Base-by-base conservation (phyloP, 2,329 filamentous ascomycete species). In the Xylaria hypoxylon region DNA sequence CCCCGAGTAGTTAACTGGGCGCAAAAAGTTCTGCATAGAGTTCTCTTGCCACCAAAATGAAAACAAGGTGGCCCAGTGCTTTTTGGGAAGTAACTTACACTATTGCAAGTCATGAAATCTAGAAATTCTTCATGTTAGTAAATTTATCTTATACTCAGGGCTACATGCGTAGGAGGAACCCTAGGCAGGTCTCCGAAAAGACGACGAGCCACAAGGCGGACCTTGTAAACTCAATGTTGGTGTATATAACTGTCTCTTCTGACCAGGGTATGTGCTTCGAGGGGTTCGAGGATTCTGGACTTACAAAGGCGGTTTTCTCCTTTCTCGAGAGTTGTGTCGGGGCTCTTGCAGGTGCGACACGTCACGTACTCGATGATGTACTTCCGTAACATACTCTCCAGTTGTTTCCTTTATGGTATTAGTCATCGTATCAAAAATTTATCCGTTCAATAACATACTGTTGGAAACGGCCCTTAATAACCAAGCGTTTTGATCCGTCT, bases 391-490 rank as follows among this genome's bases (percentile, higher is more conserved):
- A 68, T 70, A 65, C 65, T 69, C 47, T 69, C 68, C 11, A 69
- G 64, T 65, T 69, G 68, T 35, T 69, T 69, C 59, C 68, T 69
- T 40, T 38, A 31, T 55, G 11, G 66, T 45, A 76, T 83, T 74
- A 82, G 77, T 59, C 70, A 59, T 45, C 57, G 17, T 51, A 33
- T 13, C n/a, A 2, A 2, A 97, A 97, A 81, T 97, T 97, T 85
- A 95, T 11, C 24, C 2, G 3, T 4, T 38, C 2, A n/a, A 11
- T 22, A 24, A 69, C 67, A 7, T 92, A 83, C 85, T 98, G 95
- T 82, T 98, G 95, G 92, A 99, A 99, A 78, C 96, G 93, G 86
- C 96, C 96, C 87, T 97, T 97, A 88, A 99, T 99, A 78, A 99
- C 94, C 76, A 99, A 83, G 78, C 95, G 90, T 81, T 94, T 90